Base-by-base conservation (phyloP, 2,329 filamentous ascomycete genomes). In the Rutstroemia sp. region DNA sequence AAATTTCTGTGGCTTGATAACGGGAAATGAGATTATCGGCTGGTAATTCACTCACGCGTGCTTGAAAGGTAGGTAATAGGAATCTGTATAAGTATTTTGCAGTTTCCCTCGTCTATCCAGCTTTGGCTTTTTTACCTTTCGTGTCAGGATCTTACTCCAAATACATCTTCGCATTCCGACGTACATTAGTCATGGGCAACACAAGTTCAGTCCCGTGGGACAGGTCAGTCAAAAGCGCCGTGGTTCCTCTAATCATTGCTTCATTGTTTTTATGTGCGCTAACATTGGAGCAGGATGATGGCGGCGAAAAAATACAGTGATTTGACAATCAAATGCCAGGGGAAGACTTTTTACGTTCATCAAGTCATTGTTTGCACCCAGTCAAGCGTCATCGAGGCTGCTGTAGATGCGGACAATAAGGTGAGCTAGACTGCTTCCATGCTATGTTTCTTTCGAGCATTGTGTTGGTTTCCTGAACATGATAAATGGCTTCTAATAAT, bases 281-380 rank as follows among this genome's bases (percentile, higher is more conserved):
- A 4, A 42, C 17, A 48, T 2, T 12, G 5, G 7, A 23, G 7
- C 16, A 54, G 30, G 30, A 34, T 49, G 27, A 10, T 9, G 2
- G 19, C 44, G 3, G 17, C 10, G 42, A 37, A 37, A 2, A 14
- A 56, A 23, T 62, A 60, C 44, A 58, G 49, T 8, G 60, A 65
- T 27, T 16, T 64, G 1, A 58, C 34, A 3, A 61, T 63, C n/a
- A 42, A 30, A 41, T 63, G 60, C 23, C 23, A 57, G 16, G 51
- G 25, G 4, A 39, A 21, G 7, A 34, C 38, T 2, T 64, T 57
- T 38, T 51, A 51, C 5, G 63, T 61, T 16, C 64, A 65, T 51
- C 53, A 52, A 23, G 50, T 30, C n/a, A 27, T 61, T 8, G 48
- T 65, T 21, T 63, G 63, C 39, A 7, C 47, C 7, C 55, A 60